Evolutionary conservation across 2,329 filamentous ascomycete genomes (phyloP).

Genomic region (Diaporthe ilicicola): DNA sequence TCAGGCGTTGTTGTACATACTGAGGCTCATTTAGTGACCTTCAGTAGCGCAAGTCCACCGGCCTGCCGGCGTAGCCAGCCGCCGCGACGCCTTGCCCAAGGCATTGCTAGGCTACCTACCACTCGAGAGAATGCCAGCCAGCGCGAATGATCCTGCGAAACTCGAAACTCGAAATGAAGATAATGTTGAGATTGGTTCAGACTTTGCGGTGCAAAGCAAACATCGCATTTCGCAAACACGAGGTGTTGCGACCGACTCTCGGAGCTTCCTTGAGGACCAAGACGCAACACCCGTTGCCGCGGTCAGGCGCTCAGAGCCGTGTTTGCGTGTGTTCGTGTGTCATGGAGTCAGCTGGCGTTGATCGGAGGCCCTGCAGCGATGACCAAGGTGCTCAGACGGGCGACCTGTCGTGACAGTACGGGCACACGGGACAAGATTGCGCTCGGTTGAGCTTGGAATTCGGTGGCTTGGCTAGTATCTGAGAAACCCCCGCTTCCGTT

Average conservation of each 20-base stretch:
- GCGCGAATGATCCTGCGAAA: background rate
- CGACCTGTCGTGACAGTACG: background rate
- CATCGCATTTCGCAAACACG: background rate
- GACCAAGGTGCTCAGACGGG: constrained; percentile 1
- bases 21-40: background rate
- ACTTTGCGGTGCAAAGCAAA: background rate
- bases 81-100: background rate
- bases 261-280: background rate
- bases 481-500: background rate
- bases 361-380: background rate
- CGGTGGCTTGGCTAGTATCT: background rate
- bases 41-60: background rate
- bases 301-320: background rate
- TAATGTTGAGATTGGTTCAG: background rate
- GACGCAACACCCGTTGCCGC: constrained; percentile 14
- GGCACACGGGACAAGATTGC: background rate
- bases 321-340: constrained; percentile 8
- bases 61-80: background rate
- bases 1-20: no score
- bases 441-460: constrained; percentile 6
- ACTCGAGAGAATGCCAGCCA: background rate
- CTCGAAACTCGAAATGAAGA: background rate
- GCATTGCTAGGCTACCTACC: background rate
- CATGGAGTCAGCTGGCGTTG: background rate
- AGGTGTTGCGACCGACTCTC: background rate